Base-by-base conservation (phyloP, 345 rosid genomes). In the Bruguiera gymnorhiza region DNA sequence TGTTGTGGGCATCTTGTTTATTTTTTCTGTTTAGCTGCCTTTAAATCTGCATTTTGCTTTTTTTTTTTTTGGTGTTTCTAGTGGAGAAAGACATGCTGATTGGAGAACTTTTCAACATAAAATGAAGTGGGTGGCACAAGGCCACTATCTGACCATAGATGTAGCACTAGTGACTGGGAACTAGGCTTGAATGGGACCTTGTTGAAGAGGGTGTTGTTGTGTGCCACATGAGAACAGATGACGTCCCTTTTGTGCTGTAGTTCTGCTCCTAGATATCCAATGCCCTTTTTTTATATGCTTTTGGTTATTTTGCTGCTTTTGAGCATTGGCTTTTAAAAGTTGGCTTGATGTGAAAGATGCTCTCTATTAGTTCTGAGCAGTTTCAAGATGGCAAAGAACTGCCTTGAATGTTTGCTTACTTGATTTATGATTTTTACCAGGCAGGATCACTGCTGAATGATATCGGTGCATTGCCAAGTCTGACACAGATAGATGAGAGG, bases 401-500 rank as follows among this genome's bases (percentile, higher is more conserved):
- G 50, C 18, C 50, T 43, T 18, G n/a, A 24, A n/a, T 27, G n/a
- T 56, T 2, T 64, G 60, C 20, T 54, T 43, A 73, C 65, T 24
- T 20, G 46, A 37, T 68, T 34, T 74, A 57, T 62, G 29, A 36
- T 64, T 55, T 43, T 62, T 69, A 15, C 7, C 74, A 82, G 86
- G 76, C 76, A n/a, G 82, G 76, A 71, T 66, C 68, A 1, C 27
- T 82, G 63, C 60, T 81, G 75, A 59, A 72, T 7, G 81, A 83
- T 56, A 64, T 56, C 67, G 29, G 66, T 36, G 70, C 48, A 26
- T 75, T 65, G 30, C 63, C 70, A 6, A 32, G 30, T 51, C 60
- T 82, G 68, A 70, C 66, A 62, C 68, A 73, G 51, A 66, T 70
- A 15, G 83, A 82, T 43, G 61, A 85, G 76, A 82, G 87, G 89